phyloP scores from a whole-genome alignment of 2,329 filamentous ascomycete genomes.

The Phaeosphaeria sp. region DNA sequence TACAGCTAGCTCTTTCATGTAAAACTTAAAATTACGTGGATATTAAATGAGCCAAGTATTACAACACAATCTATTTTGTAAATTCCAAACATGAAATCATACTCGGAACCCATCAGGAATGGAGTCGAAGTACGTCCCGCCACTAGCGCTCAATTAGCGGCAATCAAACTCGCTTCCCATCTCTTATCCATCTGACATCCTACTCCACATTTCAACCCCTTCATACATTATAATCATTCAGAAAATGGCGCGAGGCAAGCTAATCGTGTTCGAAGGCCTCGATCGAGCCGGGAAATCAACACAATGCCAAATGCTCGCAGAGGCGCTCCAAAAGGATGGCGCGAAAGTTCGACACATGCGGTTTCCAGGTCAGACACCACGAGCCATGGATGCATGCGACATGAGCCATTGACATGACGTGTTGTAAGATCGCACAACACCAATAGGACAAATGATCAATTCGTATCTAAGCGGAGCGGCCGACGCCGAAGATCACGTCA shows the following conservation, averaged over 20 bases:
- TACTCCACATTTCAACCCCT: background rate
- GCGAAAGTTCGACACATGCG: slow-evolving; percentile 64
- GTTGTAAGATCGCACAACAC: slow-evolving; percentile 74
- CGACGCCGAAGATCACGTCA: slow-evolving; percentile 83
- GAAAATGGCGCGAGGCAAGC: slow-evolving; percentile 67
- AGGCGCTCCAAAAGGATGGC: slow-evolving; percentile 59
- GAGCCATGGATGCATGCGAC: background rate
- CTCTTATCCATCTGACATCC: background rate
- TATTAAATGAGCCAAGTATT: no score
- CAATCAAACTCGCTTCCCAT: background rate
- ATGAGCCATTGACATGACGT: slow-evolving; percentile 5
- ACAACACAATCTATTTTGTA: no score
- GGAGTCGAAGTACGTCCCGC: background rate
- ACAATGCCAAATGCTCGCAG: slow-evolving; percentile 74
- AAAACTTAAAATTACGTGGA: no score
- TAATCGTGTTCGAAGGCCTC: slow-evolving; percentile 86
- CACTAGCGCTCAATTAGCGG: background rate
- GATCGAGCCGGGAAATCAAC: slow-evolving; percentile 93
- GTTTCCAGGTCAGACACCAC: slow-evolving; percentile 65
- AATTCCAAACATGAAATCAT: background rate
- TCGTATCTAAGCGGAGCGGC: slow-evolving; percentile 75
- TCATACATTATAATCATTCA: background rate
- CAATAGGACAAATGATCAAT: slow-evolving; percentile 88
- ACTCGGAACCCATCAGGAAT: background rate
- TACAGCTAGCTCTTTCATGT: background rate